Percentiles rank a stretch among this genome's conserved stretches.
phyloP scores from a whole-genome alignment of 2,329 filamentous ascomycete genomes.

The Corynespora cassiicola region DNA sequence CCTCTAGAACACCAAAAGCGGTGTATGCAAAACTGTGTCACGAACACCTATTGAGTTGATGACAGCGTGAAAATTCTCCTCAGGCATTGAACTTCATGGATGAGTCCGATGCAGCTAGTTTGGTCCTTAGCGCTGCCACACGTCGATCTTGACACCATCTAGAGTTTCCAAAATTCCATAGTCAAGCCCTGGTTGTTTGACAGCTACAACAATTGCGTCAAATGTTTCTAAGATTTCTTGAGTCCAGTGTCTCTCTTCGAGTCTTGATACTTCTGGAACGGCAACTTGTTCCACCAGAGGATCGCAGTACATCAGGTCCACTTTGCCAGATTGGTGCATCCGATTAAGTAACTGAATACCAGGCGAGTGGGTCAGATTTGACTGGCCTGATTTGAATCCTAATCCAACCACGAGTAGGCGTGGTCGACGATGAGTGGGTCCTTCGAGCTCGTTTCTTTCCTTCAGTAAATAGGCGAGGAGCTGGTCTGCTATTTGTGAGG shows the following conservation, averaged over 20 bases:
- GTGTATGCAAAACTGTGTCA: no score
- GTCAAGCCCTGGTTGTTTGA: constrained; percentile 53
- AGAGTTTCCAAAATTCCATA: constrained; percentile 48
- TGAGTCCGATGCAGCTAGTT: no score
- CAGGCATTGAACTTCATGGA: no score
- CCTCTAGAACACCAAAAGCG: no score
- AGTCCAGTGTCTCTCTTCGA: constrained; percentile 50
- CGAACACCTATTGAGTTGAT: no score
- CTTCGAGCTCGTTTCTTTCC: neutral
- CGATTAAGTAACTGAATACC: constrained; percentile 47
- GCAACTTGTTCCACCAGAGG: constrained; percentile 52
- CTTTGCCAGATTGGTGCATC: constrained; percentile 42
- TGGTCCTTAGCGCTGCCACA: neutral
- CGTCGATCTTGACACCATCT: constrained; percentile 41
- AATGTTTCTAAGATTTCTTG: constrained; percentile 47
- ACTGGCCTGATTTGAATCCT: constrained; percentile 60
- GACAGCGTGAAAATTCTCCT: no score
- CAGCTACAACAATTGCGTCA: constrained; percentile 53
- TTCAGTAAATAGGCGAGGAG: constrained; percentile 3
- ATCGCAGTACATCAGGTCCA: constrained; percentile 55
- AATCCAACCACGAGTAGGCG: constrained; percentile 53
- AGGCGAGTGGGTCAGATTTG: constrained; percentile 56
- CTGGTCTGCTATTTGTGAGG: constrained; percentile 37
- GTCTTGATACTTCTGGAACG: constrained; percentile 39
- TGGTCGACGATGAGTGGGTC: neutral